Evolutionary conservation across 2,329 filamentous ascomycete species (phyloP).

Genomic region (Alternaria atra): DNA sequence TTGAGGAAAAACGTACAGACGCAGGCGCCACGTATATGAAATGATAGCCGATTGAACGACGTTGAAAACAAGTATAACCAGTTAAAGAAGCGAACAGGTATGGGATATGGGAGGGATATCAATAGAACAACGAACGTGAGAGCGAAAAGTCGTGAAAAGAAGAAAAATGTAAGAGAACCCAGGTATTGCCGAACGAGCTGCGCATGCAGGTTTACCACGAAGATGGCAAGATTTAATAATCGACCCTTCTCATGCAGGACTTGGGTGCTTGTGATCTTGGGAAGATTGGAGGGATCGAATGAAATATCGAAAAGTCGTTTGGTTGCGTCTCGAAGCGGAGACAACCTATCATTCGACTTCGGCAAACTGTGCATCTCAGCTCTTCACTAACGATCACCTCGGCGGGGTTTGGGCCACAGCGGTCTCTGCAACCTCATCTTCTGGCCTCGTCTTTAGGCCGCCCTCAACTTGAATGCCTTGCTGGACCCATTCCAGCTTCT

Average conservation of each 20-base stretch:
- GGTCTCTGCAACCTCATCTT: conserved; percentile 51
- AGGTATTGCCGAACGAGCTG: not conserved
- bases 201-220: not conserved
- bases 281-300: not conserved
- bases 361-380: conserved; percentile 11
- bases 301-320: not conserved
- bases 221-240: not conserved
- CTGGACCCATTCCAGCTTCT: conserved; percentile 77
- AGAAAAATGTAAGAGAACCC: not conserved
- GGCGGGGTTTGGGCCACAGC: conserved; percentile 19
- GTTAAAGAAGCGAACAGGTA: conserved; percentile 1
- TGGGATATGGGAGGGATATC: conserved; percentile 18
- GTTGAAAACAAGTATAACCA: conserved; percentile 10
- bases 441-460: conserved; percentile 62
- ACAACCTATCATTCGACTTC: conserved; percentile 2
- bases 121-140: conserved; percentile 14
- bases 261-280: not conserved
- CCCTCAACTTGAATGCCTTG: conserved; percentile 74
- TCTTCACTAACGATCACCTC: conserved; percentile 45
- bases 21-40: not conserved
- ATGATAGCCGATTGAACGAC: conserved; percentile 9
- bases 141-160: not conserved
- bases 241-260: not conserved
- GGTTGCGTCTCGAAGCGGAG: not conserved
- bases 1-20: not conserved